A percentile compares a stretch with the other conserved stretches of the same genome.
These are phyloP conservation scores for Leishmania arabica DNA, from an alignment of 208 protist species.

Conservation along the genomic window DNA sequence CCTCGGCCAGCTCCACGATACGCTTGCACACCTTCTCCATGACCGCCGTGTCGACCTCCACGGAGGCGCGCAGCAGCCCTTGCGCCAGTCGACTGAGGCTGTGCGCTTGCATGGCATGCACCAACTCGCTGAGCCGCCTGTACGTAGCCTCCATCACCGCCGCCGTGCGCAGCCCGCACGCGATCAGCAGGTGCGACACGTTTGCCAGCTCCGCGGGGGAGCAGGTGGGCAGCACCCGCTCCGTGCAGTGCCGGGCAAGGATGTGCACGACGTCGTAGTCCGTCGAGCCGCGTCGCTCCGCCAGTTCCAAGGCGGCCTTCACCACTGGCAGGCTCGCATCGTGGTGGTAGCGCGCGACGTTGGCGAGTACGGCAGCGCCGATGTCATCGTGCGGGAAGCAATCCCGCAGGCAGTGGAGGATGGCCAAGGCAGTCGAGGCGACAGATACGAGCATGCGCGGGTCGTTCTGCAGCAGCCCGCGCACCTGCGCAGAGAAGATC, in stretches of 20 bases:
- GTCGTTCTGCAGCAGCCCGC: constrained; percentile 72
- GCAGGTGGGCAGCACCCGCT: constrained; percentile 49
- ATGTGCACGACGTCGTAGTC: constrained; percentile 60
- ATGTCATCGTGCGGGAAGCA: constrained; percentile 75
- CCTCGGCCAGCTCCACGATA: constrained; percentile 17
- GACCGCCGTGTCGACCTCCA: constrained; percentile 47
- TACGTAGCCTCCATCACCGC: constrained; percentile 46
- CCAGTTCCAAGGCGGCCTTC: constrained; percentile 56
- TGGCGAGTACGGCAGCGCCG: constrained; percentile 60
- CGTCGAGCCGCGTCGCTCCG: constrained; percentile 50
- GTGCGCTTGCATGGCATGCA: constrained; percentile 28
- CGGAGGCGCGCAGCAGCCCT: constrained; percentile 52
- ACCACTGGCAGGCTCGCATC: constrained; percentile 47
- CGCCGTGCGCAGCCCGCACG: constrained; percentile 64
- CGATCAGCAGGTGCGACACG: constrained; percentile 55
- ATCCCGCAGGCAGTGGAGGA: constrained; percentile 68
- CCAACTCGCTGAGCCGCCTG: constrained; percentile 38
- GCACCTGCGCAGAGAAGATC: constrained; percentile 68
- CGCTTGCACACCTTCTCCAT: constrained; percentile 38
- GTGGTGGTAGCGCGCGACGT: constrained; percentile 55
- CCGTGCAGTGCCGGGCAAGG: constrained; percentile 55
- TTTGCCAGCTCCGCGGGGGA: constrained; percentile 45
- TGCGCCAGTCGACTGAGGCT: constrained; percentile 46
- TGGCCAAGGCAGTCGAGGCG: constrained; percentile 41
- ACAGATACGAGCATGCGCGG: constrained; percentile 57